Evolutionary conservation across 768 basidiomycete species (phyloP).

Genomic region (Thelephora ganbajun): DNA sequence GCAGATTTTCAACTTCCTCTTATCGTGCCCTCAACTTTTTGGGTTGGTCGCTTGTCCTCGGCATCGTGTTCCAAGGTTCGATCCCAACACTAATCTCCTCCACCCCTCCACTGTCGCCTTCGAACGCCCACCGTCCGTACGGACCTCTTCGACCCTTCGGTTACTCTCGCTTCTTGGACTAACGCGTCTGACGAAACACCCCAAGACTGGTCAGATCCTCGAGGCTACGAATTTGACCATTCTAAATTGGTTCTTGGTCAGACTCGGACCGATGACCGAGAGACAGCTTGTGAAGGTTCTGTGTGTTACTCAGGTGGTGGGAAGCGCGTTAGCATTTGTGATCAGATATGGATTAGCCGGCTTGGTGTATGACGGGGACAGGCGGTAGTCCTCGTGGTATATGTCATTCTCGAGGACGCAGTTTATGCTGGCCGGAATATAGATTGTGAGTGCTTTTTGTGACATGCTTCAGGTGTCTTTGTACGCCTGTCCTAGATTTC

Average conservation of each 20-base stretch:
- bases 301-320: conserved; percentile 64
- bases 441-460: too few species aligned
- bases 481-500: too few species aligned
- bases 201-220: conserved; percentile 40
- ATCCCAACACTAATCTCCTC: conserved; percentile 60
- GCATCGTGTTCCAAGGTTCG: conserved; percentile 86
- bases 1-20: conserved; percentile 93
- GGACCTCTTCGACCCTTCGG: conserved; percentile 42
- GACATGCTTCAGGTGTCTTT: too few species aligned
- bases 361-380: conserved; percentile 84
- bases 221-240: conserved; percentile 86
- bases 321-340: conserved; percentile 72
- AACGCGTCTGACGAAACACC: conserved; percentile 45
- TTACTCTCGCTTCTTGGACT: conserved; percentile 50
- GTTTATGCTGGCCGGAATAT: too few species aligned
- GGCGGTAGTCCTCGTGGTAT: conserved; percentile 32
- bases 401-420: background rate
- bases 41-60: conserved; percentile 88
- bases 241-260: conserved; percentile 71
- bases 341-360: conserved; percentile 85
- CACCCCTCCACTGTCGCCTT: conserved; percentile 63
- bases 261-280: conserved; percentile 78
- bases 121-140: conserved; percentile 35
- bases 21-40: conserved; percentile 91
- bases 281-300: conserved; percentile 59